A percentile compares a stretch with the other conserved stretches of the same genome.
These are phyloP conservation scores for Penicillium robsamsonii DNA, from an alignment of 495 filamentous ascomycete genomes.

Conservation along the genomic window DNA sequence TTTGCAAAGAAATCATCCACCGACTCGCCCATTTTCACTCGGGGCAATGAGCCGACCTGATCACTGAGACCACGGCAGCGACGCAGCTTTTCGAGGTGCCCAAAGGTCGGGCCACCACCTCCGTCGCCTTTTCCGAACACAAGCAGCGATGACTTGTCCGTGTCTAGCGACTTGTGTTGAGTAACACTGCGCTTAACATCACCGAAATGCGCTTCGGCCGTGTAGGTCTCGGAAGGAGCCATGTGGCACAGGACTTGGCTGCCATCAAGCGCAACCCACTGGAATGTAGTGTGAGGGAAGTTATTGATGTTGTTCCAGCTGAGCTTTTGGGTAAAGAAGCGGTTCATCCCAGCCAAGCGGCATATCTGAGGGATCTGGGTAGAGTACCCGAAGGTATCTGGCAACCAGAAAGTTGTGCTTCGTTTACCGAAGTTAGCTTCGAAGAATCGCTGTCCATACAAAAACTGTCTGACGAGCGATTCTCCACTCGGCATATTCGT, in stretches of 20 bases:
- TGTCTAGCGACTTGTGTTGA: slow-evolving; percentile 92
- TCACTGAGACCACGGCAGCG: slow-evolving; percentile 94
- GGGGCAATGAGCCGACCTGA: slow-evolving; percentile 75
- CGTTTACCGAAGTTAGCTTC: slow-evolving; percentile 90
- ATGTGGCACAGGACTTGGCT: slow-evolving; percentile 97
- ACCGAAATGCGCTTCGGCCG: slow-evolving; percentile 89
- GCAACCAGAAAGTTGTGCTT: slow-evolving; percentile 91
- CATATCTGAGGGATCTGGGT: slow-evolving; percentile 91
- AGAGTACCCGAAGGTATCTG: slow-evolving; percentile 97
- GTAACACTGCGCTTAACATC: slow-evolving; percentile 87
- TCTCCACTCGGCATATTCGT: slow-evolving; percentile 96
- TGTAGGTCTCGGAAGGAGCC: slow-evolving; percentile 92
- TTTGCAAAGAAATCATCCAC: slow-evolving; percentile 95
- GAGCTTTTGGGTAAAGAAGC: slow-evolving; percentile 97
- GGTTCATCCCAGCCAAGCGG: slow-evolving; percentile 85
- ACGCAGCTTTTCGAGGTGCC: slow-evolving; percentile 90
- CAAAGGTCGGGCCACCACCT: slow-evolving; percentile 91
- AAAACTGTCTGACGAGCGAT: slow-evolving; percentile 89
- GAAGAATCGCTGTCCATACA: slow-evolving; percentile 93
- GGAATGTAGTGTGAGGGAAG: slow-evolving; percentile 97
- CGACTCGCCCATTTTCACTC: slow-evolving; percentile 83
- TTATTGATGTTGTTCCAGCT: slow-evolving; percentile 99
- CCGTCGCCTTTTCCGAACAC: slow-evolving; percentile 97
- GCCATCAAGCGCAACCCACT: slow-evolving; percentile 93
- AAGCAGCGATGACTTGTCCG: slow-evolving; percentile 81